Conservation (phyloP, 768 basidiomycete species). For the Phaeotremella fagi region DNA sequence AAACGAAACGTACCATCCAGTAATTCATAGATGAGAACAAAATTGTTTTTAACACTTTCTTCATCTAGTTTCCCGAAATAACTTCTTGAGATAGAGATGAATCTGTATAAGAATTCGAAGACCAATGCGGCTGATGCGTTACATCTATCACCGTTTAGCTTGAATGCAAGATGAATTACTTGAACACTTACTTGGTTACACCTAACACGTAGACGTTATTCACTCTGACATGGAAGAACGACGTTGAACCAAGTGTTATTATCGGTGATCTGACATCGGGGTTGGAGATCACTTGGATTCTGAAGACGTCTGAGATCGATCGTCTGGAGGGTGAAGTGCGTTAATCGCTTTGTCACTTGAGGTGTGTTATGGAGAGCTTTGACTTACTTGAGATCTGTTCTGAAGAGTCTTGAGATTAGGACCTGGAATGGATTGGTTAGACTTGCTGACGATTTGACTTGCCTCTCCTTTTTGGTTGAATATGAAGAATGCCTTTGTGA, state of each 20-base stretch:
- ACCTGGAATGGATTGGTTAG: conserved; percentile 55
- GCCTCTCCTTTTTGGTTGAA: conserved; percentile 99
- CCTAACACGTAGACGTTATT: conserved; percentile 95
- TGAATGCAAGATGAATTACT: not conserved
- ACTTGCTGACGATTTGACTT: conserved; percentile 30
- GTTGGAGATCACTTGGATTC: conserved; percentile 98
- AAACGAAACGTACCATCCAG: conserved; percentile 69
- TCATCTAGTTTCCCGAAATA: conserved; percentile 99
- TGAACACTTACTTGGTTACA: conserved; percentile 76
- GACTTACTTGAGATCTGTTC: conserved; percentile 96
- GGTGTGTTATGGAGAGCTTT: conserved; percentile 23
- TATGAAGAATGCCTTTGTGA: conserved; percentile 87
- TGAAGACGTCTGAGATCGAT: conserved; percentile 94
- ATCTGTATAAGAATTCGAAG: conserved; percentile 96
- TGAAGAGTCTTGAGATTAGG: conserved; percentile 90
- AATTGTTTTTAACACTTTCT: conserved; percentile 97
- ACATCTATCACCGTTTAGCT: conserved; percentile 55
- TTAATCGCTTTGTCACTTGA: not conserved
- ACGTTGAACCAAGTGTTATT: conserved; percentile 93
- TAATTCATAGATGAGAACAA: conserved; percentile 94
- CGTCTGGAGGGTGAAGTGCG: conserved; percentile 67
- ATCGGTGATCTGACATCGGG: conserved; percentile 95
- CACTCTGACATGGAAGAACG: conserved; percentile 95
- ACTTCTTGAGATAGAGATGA: conserved; percentile 86
- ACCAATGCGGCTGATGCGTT: conserved; percentile 97